These are phyloP conservation scores for Aureobasidium namibiae DNA, from an alignment of 2,329 filamentous ascomycete species.

Conservation along the genomic window DNA sequence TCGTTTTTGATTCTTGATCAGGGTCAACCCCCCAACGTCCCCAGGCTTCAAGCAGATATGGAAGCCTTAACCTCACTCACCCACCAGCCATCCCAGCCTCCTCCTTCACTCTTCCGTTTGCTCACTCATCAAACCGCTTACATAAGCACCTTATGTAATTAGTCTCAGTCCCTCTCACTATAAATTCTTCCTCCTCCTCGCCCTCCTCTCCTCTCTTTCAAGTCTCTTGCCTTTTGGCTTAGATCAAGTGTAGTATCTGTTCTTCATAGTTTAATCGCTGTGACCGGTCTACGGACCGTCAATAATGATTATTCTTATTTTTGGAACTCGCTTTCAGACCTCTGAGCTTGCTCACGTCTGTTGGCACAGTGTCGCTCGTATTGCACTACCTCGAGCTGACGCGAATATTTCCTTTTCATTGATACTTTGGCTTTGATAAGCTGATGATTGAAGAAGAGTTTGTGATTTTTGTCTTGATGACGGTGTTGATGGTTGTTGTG, in stretches of 20 bases:
- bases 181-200: neutral
- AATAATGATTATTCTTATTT: conserved; percentile 79
- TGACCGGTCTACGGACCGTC: conserved; percentile 62
- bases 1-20: neutral
- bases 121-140: neutral
- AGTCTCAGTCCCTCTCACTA: neutral
- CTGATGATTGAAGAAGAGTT: conserved; percentile 22
- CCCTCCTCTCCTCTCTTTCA: neutral
- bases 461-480: neutral
- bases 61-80: too few relatives aligned
- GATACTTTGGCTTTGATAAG: conserved; percentile 14
- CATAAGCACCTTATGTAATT: neutral
- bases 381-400: conserved; percentile 67
- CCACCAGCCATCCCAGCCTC: neutral
- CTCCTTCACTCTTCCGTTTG: neutral
- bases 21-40: neutral
- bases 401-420: conserved; percentile 44
- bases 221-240: conserved; percentile 12
- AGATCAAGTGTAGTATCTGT: conserved; percentile 33
- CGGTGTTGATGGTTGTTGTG: neutral
- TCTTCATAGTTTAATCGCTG: conserved; percentile 96
- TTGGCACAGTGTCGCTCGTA: conserved; percentile 64
- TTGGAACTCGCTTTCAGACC: conserved; percentile 48
- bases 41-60: too few relatives aligned
- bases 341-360: conserved; percentile 65